phyloP scores from a whole-genome alignment of 176 grass and related monocot species.

The Musa schizocarpa region DNA sequence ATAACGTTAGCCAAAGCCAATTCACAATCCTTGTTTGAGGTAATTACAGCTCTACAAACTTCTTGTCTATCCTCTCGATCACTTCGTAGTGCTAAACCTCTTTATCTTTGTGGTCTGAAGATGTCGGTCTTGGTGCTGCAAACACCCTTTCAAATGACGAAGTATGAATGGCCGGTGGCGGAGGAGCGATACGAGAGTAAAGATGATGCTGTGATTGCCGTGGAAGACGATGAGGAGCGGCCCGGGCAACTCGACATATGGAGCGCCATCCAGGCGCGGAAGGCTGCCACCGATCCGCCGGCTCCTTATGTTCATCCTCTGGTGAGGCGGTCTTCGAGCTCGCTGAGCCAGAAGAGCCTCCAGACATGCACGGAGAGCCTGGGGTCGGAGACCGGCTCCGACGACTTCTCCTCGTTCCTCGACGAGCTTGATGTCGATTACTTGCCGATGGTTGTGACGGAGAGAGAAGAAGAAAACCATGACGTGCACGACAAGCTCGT shows the following conservation, averaged over 20 bases:
- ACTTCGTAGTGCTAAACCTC: no score
- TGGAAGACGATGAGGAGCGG: conserved; percentile 15
- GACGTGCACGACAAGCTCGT: conserved; percentile 1
- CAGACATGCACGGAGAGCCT: conserved; percentile 95
- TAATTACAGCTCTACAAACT: no score
- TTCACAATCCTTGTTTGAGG: no score
- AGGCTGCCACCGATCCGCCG: conserved; percentile 6
- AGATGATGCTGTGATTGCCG: neutral
- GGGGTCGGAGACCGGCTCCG: conserved; percentile 77
- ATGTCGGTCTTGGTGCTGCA: conserved; percentile 55
- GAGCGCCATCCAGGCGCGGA: conserved; percentile 54
- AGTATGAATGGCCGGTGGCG: neutral
- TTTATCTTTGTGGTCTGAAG: neutral
- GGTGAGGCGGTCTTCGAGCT: conserved; percentile 52
- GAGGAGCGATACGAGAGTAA: neutral
- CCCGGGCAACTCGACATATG: conserved; percentile 50
- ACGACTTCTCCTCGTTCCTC: conserved; percentile 22
- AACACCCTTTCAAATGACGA: neutral
- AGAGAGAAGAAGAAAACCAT: neutral
- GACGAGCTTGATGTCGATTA: conserved; percentile 17
- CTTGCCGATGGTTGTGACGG: neutral
- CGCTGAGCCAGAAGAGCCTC: conserved; percentile 90
- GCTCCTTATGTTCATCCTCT: conserved; percentile 51
- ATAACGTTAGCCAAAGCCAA: no score
- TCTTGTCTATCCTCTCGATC: no score